These are phyloP conservation scores for Dorcoceras hygrometricum DNA, from an alignment of 257 asterid species.

Conservation along the genomic window DNA sequence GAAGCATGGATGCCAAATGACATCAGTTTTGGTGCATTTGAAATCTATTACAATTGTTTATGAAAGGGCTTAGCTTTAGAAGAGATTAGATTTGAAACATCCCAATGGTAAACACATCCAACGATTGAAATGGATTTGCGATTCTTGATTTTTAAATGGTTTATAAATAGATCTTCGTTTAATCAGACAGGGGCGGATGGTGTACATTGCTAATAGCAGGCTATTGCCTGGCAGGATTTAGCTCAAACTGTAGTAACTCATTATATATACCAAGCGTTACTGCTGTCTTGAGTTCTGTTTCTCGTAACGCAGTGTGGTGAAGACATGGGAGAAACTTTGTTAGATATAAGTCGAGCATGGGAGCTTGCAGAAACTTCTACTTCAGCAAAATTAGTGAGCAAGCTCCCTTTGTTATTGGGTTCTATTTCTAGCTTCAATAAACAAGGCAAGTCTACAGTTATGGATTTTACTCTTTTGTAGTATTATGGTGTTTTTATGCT, in stretches of 20 bases:
- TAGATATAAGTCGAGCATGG: conserved; percentile 86
- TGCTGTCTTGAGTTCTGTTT: background rate
- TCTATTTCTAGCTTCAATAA: conserved; percentile 48
- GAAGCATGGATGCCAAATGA: no score
- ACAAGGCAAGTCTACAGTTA: conserved; percentile 56
- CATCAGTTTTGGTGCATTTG: no score
- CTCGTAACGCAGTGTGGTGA: conserved; percentile 68
- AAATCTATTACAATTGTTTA: no score
- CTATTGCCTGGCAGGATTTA: background rate
- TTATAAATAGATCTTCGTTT: no score
- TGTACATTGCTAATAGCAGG: no score
- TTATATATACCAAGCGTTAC: background rate
- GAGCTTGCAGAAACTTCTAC: conserved; percentile 70
- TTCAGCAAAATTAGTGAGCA: conserved; percentile 55
- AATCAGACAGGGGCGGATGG: no score
- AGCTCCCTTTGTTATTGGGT: conserved; percentile 52
- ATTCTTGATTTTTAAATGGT: background rate
- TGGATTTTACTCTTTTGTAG: conserved; percentile 2
- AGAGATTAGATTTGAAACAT: no score
- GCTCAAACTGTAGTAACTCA: background rate
- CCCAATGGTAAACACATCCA: background rate
- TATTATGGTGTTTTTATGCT: background rate
- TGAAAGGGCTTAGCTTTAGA: no score
- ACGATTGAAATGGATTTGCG: background rate
- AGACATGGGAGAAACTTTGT: conserved; percentile 64